Conservation (phyloP, 768 basidiomycete species). For the Podaxis sp. region DNA sequence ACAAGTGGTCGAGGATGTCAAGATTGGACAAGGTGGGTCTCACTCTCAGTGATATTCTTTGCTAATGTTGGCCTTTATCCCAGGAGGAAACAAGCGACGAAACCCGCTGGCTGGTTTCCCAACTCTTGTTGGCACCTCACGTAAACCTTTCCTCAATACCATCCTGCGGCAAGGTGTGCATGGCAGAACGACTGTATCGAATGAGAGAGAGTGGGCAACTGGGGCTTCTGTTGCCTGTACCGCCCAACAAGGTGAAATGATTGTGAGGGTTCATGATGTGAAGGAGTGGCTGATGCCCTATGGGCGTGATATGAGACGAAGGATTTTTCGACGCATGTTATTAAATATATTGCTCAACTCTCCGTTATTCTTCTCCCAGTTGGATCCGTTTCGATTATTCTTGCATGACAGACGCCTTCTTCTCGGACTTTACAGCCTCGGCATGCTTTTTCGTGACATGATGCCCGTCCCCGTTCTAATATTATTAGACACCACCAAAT, state of each 20-base stretch:
- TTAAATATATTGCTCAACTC: background rate
- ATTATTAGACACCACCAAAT: too few species aligned
- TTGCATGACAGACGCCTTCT: too few species aligned
- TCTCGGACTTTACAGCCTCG: too few species aligned
- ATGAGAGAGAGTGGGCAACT: conserved; percentile 77
- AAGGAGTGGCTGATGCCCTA: conserved; percentile 64
- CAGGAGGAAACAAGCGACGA: conserved; percentile 21
- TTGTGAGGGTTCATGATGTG: conserved; percentile 85
- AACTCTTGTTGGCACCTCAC: conserved; percentile 72
- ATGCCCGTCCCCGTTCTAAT: too few species aligned
- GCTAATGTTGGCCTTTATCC: conserved; percentile 11
- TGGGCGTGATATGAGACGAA: conserved; percentile 35
- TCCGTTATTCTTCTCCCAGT: too few species aligned
- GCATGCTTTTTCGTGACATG: too few species aligned
- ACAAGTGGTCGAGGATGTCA: conserved; percentile 42
- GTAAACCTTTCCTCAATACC: conserved; percentile 81
- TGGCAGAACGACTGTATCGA: conserved; percentile 56
- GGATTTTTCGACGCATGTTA: background rate
- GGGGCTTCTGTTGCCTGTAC: conserved; percentile 73
- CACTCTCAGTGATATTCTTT: background rate
- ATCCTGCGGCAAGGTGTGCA: conserved; percentile 52
- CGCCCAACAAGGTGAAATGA: conserved; percentile 67
- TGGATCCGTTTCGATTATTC: too few species aligned
- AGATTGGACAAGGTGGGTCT: conserved; percentile 29
- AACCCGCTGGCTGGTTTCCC: conserved; percentile 64